Base-by-base conservation (phyloP, 352 stramenopile species). In the Sclerospora graminicola region DNA sequence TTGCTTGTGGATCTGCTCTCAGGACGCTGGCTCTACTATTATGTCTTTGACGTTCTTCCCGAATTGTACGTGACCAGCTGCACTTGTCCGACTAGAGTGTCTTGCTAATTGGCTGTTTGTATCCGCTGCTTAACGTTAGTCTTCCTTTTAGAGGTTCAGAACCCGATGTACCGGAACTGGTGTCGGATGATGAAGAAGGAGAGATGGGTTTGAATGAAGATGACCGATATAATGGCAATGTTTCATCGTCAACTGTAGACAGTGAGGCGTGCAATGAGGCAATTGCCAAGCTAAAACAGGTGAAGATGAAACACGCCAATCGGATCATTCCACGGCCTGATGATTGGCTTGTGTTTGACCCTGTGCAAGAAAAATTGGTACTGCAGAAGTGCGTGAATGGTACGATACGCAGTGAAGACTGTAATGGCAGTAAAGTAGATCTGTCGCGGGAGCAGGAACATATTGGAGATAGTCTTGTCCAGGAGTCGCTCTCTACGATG, bases 321-420 rank as follows among this genome's bases (percentile, higher is more conserved):
- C 42, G 43, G 14, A 72, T 45, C 13, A 80, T 88, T 37, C 29
- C 57, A 14, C 70, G 73, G 11, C 70, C 72, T 4, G 76, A 85
- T 34, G 61, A 78, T 29, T 88, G 76, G 76, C 64, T 88, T 24
- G 76, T 88, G 52, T 88, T 84, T 14, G 76, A 88, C 21, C 76
- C 76, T 1, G 50, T 78, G 21, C 52, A 70, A 24, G 63, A 73
- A n/a, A 51, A 67, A 15, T 57, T 88, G 20, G 71, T 84, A 32
- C 49, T 73, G 24, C 69, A 82, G 28, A 84, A 84, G 45, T 45
- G 63, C 9, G 37, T 30, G 13, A 36, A 26, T 23, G 30, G 13
- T 8, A 55, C 6, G 33, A 52, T 19, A 7, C 16, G 26, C 14
- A 62, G 58, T 30, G 45, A 27, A 20, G 34, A 49, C 18, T 32